Base-by-base conservation (phyloP, 176 grass and related monocot species). In the Areca catechu region DNA sequence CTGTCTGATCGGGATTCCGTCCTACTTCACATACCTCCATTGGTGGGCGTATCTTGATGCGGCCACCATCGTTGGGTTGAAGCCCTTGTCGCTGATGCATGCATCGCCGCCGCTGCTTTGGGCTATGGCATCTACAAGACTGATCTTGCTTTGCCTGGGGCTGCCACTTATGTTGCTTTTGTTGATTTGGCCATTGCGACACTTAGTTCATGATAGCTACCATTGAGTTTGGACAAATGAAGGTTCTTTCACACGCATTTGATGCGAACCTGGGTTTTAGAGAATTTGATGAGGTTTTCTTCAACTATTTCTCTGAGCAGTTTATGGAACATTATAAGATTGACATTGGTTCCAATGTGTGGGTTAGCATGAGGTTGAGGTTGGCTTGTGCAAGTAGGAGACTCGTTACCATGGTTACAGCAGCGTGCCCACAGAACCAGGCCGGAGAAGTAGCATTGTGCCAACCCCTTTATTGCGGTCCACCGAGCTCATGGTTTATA, bases 111-210 rank as follows among this genome's bases (percentile, higher is more conserved):
- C n/a, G 83, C 93, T 5, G 84, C 86, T 15, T 80, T 98, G 15
- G 88, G 84, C 16, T 92, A 98, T 52, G 93, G 93, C 20, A 89
- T 98, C 80, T 98, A 98, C 75, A 85, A 83, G 67, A 82, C 84
- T 22, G 93, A 98, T 74, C 74, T 80, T 2, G 79, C 62, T 16
- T 58, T 64, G 4, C 34, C 63, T 12, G 76, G 64, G 7, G 60
- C 54, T 1, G 66, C 56, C 56, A 53, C 76, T 58, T 5, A 18
- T 24, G 88, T 92, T 2, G 87, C 78, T 1, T 91, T 98, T 27
- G 69, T 98, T 1, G 93, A 98, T 47, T 98, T 24, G 93, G 93
- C 3, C 86, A 98, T 20, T 92, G 81, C 17, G 81, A 98, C 19
- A 98, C 93, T 4, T 88, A 92, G 84, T 81, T 91, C 48, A 77